Evolutionary conservation across 2,329 filamentous ascomycete species (phyloP).

Genomic region (Aspergillus intermedius): DNA sequence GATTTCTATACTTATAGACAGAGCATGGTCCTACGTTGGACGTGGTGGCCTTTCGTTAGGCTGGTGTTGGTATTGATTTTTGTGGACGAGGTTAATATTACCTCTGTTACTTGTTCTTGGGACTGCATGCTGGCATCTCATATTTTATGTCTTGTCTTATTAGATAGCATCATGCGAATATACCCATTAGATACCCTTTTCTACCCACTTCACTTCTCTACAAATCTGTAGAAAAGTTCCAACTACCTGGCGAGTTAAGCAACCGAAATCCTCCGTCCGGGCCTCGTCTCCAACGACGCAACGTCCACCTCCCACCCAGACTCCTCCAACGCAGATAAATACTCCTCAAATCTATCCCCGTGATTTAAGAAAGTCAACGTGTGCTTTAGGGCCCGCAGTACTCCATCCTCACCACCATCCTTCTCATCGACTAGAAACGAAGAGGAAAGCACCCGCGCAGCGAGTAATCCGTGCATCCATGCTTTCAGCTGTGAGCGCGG

Average conservation of each 20-base stretch:
- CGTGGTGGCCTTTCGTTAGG: neutral
- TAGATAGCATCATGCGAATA: no score
- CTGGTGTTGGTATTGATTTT: neutral
- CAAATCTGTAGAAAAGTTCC: neutral
- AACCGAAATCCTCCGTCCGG: conserved; percentile 37
- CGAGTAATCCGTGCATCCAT: conserved; percentile 56
- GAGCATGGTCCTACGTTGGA: neutral
- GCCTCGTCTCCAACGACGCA: conserved; percentile 60
- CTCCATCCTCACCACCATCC: neutral
- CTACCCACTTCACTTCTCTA: neutral
- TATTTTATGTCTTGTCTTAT: no score
- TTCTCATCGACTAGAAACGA: conserved; percentile 1
- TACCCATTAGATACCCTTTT: neutral
- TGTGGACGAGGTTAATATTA: no score
- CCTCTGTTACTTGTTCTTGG: no score
- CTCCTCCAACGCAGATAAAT: conserved; percentile 36
- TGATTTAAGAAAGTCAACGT: conserved; percentile 38
- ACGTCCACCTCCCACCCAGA: conserved; percentile 62
- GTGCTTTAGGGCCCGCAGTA: conserved; percentile 35
- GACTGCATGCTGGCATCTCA: no score
- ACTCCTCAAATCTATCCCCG: conserved; percentile 38
- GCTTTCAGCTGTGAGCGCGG: conserved; percentile 51
- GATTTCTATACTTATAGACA: neutral
- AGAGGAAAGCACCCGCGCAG: conserved; percentile 28
- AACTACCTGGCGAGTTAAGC: neutral